Evolutionary conservation across 2,329 filamentous ascomycete genomes (phyloP), one percentile per base, ranked within the genome.

Genomic region (Clarireedia homoeocarpa): DNA sequence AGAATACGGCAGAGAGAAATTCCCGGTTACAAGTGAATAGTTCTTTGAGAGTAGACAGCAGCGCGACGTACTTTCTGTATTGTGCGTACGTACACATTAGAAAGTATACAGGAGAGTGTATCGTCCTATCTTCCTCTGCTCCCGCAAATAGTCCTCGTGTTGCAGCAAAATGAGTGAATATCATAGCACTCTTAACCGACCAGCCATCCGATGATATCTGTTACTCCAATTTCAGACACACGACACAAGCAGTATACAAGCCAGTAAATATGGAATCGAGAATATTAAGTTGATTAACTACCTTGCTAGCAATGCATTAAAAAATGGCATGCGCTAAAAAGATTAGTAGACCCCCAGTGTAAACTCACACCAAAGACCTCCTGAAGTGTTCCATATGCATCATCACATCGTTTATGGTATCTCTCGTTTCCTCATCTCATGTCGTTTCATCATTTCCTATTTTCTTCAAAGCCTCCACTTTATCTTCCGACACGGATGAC

Each of bases 401-500:
- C n/a, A 34, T 34, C 30, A 34, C 15, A 12, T 44, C 40, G 40
- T 23, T 23, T 17, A 44, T 44, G 40, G 40, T 23, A 44, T 44
- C 23, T 44, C 40, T 23, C 10, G 15, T 44, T 24, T 17, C 12
- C 39, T 42, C 17, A 23, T 26, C 44, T 9, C 44, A 47, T n/a
- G 26, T 30, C 14, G 6, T 47, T 27, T 47, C 44, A 24, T 27
- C 44, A 30, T n/a, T 24, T 27, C 44, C 9, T 14, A 42, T 30
- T 26, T 47, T 26, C 14, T 34, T 51, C 51, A 55, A 4, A 26
- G 26, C 38, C 17, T 48, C 49, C 34, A 34, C 30, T 57, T 65
- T 59, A 70, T 62, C 73, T 66, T 42, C 88, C 88, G 63, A 92
- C 78, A 45, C 89, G 84, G 66, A 96, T 96, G 14, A 96, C 91